Evolutionary conservation across 2,329 filamentous ascomycete genomes (phyloP).

Genomic region (Scytalidium sp.): DNA sequence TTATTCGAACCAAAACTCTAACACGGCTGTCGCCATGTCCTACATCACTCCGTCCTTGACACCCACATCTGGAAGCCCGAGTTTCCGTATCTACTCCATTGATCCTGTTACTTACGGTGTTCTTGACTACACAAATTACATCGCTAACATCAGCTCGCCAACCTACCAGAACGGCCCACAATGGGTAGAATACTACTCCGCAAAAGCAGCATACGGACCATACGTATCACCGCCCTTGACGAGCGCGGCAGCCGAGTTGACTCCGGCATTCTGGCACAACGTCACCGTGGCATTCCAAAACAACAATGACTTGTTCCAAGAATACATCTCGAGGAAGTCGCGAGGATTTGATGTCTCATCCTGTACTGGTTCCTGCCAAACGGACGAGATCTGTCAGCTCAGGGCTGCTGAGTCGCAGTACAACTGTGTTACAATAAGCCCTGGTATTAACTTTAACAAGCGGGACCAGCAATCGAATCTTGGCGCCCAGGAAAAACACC

Average conservation of each 20-base stretch:
- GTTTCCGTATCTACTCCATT: constrained; percentile 29
- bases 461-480: background rate
- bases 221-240: constrained; percentile 37
- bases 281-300: constrained; percentile 47
- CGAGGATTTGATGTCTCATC: constrained; percentile 38
- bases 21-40: constrained; percentile 23
- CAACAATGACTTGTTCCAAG: constrained; percentile 40
- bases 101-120: constrained; percentile 30
- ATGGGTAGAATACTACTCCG: constrained; percentile 24
- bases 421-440: constrained; percentile 37
- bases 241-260: constrained; percentile 41
- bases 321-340: constrained; percentile 44
- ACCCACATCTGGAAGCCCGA: constrained; percentile 29
- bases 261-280: constrained; percentile 57
- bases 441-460: constrained; percentile 10
- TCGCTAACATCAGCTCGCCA: constrained; percentile 21
- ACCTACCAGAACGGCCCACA: constrained; percentile 24
- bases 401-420: constrained; percentile 48
- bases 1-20: constrained; percentile 18
- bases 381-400: constrained; percentile 47
- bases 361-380: constrained; percentile 42
- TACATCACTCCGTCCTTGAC: constrained; percentile 30
- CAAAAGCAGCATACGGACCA: constrained; percentile 25
- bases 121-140: constrained; percentile 28
- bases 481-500: background rate